Evolutionary conservation across 2,329 filamentous ascomycete species (phyloP), one percentile per base, ranked within the genome.

Genomic region (Pezicula rhizophila): DNA sequence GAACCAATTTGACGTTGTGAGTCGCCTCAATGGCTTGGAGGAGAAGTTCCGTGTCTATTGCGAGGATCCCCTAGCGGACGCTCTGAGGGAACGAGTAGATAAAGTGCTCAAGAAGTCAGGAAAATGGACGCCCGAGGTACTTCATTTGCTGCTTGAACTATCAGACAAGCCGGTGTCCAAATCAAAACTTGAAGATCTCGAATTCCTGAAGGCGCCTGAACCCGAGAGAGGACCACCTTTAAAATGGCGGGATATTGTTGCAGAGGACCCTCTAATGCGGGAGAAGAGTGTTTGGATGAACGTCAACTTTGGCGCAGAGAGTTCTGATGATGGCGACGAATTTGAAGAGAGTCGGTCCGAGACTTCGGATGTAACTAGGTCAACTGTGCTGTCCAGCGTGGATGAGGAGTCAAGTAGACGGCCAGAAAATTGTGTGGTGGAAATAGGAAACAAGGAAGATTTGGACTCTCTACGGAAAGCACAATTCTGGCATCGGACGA

Each of bases 1-100:
- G 1, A 88, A 92, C 60, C 85, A 88, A 56, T 91, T 91, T 61
- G 82, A 87, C 40, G 79, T 91, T 17, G 70, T 77, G 35, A 76
- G 76, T 34, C 76, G 75, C 33, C 72, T 92, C 2, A 73, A 80
- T 43, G 87, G 87, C 1, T 73, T 96, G 2, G 84, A 91, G 57
- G 93, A 97, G 69, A 90, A 92, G 58, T 93, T 96, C 59, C 79
- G 82, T 28, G 77, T 97, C 47, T 76, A 89, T 42, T 84, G 87
- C 61, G 82, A 87, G 53, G 91, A 96, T 59, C 81, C 80, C 35
- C 71, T 96, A 23, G 89, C 89, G 11, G 83, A 91, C 63, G 83
- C 82, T 5, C 69, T 90, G 33, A 70, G 73, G 35, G 61, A 64
- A 39, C 76, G 86, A 33, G 66, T 89, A 12, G 69, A 76, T 35